Evolutionary conservation across 441 rosid genomes (phyloP).

Genomic region (Erysimum cheiri): DNA sequence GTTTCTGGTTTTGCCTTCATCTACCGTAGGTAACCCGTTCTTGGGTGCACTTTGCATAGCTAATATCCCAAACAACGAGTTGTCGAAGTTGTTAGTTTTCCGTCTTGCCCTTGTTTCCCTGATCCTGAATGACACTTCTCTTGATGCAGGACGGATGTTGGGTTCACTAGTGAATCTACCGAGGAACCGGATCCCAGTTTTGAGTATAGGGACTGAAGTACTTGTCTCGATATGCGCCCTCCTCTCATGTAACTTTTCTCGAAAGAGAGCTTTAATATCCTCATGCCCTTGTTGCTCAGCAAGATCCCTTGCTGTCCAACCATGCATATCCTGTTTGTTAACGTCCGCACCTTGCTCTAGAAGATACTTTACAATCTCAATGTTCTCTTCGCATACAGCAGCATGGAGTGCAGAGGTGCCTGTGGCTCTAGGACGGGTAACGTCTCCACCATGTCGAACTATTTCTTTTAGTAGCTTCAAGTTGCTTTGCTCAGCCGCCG

Average conservation of each 20-base stretch:
- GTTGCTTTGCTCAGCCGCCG: constrained; percentile 64
- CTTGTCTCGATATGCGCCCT: constrained; percentile 42
- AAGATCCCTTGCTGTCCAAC: constrained; percentile 70
- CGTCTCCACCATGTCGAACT: constrained; percentile 55
- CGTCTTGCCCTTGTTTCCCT: constrained; percentile 54
- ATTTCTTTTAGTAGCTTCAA: constrained; percentile 64
- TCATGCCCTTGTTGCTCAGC: constrained; percentile 90
- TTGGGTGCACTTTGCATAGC: constrained; percentile 52
- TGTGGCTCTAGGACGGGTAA: constrained; percentile 51
- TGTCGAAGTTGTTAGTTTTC: constrained; percentile 59
- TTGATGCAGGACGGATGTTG: constrained; percentile 47
- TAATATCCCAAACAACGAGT: constrained; percentile 75
- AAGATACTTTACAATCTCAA: constrained; percentile 68
- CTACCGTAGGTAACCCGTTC: constrained; percentile 39
- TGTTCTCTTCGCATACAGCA: constrained; percentile 74
- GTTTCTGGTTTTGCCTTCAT: constrained; percentile 26
- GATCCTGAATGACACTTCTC: constrained; percentile 52
- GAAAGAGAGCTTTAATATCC: constrained; percentile 52
- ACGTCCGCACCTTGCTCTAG: constrained; percentile 64
- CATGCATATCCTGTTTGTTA: constrained; percentile 62
- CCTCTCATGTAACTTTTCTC: constrained; percentile 33
- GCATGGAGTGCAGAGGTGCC: constrained; percentile 74
- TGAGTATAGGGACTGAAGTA: constrained; percentile 50
- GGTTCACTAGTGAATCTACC: constrained; percentile 70
- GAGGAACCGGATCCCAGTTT: constrained; percentile 46